These are phyloP conservation scores for Zygosaccharomyces sapae DNA, from an alignment of 1,139 yeast species.

Conservation along the genomic window DNA sequence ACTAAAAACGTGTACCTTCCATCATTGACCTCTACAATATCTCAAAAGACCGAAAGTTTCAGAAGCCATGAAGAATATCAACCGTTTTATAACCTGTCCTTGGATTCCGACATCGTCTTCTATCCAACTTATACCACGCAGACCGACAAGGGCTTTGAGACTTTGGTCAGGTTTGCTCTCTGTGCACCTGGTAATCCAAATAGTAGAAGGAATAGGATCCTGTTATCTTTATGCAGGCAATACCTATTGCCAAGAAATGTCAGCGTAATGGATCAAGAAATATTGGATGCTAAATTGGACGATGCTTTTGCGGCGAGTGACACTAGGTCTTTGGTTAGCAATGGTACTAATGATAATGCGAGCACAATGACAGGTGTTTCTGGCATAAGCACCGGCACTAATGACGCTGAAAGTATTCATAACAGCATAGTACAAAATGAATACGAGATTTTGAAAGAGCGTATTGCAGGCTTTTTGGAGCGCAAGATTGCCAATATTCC, in stretches of 20 bases:
- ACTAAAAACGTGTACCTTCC: conserved; percentile 60
- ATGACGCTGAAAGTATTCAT: conserved; percentile 2
- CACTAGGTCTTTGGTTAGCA: conserved; percentile 12
- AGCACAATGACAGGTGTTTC: not conserved
- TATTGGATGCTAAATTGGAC: conserved; percentile 9
- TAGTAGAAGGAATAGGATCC: conserved; percentile 64
- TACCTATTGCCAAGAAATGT: conserved; percentile 47
- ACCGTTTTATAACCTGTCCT: conserved; percentile 14
- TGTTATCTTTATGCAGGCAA: conserved; percentile 67
- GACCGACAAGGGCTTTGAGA: conserved; percentile 41
- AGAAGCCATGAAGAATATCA: conserved; percentile 24
- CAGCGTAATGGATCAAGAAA: conserved; percentile 29
- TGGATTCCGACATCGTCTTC: conserved; percentile 40
- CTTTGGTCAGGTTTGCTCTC: conserved; percentile 72
- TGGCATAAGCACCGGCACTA: not conserved
- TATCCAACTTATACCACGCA: conserved; percentile 65
- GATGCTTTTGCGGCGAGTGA: conserved; percentile 7
- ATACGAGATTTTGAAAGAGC: conserved; percentile 44
- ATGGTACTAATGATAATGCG: conserved; percentile 5
- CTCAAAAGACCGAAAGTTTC: conserved; percentile 50
- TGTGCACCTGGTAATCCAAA: conserved; percentile 61
- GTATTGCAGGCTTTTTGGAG: conserved; percentile 60
- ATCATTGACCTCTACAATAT: conserved; percentile 45
- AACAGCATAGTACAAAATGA: conserved; percentile 15
- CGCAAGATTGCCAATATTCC: conserved; percentile 53